Conservation (phyloP, 2,329 filamentous ascomycete species). For the Exophiala oligosperma region DNA sequence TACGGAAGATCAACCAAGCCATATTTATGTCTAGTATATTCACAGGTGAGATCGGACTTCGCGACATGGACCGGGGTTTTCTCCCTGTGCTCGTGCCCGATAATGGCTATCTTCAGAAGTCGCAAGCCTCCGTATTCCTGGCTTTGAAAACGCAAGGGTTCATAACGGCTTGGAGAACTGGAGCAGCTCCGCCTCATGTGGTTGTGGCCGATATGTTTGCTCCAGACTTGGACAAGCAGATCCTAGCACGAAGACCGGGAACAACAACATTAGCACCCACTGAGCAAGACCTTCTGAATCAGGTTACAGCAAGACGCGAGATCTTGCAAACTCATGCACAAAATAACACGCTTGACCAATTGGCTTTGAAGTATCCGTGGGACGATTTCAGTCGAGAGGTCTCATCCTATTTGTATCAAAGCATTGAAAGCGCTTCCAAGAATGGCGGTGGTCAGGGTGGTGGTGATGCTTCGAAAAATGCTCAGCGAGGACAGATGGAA, state of each 20-base stretch:
- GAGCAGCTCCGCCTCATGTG: slow-evolving; percentile 55
- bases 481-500: slow-evolving; percentile 18
- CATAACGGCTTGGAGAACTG: slow-evolving; percentile 60
- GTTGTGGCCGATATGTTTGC: slow-evolving; percentile 63
- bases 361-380: slow-evolving; percentile 64
- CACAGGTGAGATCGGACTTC: slow-evolving; percentile 64
- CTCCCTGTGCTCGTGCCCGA: slow-evolving; percentile 64
- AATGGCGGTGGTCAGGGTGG: neutral
- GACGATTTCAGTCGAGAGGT: slow-evolving; percentile 62
- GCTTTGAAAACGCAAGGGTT: slow-evolving; percentile 69
- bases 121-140: slow-evolving; percentile 61
- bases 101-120: slow-evolving; percentile 58
- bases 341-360: slow-evolving; percentile 48
- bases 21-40: slow-evolving; percentile 66
- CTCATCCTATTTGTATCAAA: slow-evolving; percentile 58
- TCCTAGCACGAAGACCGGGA: slow-evolving; percentile 57
- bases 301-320: slow-evolving; percentile 55
- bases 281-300: slow-evolving; percentile 61
- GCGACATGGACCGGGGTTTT: slow-evolving; percentile 63
- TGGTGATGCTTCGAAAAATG: slow-evolving; percentile 7
- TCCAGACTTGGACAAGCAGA: slow-evolving; percentile 53
- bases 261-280: slow-evolving; percentile 56
- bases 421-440: slow-evolving; percentile 13
- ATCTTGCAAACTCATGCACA: slow-evolving; percentile 58
- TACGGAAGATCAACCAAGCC: slow-evolving; percentile 64